These are phyloP conservation scores for Colletotrichum sp. DNA, from an alignment of 2,329 filamentous ascomycete genomes.

Conservation along the genomic window DNA sequence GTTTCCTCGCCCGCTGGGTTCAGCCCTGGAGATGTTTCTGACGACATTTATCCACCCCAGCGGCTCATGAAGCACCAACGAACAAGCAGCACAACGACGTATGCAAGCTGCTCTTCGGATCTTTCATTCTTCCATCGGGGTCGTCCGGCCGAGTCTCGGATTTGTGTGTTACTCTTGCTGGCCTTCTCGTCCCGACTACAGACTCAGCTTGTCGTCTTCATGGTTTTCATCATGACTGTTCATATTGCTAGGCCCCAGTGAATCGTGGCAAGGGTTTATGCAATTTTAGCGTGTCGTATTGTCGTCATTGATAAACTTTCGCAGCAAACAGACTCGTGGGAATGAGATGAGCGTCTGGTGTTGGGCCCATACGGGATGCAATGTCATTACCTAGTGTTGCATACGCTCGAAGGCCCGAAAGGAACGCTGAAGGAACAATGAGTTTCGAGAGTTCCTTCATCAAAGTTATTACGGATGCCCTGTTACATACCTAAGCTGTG, in stretches of 20 bases:
- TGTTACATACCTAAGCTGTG: not conserved
- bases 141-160: not conserved
- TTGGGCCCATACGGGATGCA: fast-evolving
- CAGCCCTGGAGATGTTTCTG: not conserved
- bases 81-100: not conserved
- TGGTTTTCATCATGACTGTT: not conserved
- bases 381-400: not conserved
- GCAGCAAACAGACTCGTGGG: not conserved
- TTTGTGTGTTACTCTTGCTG: not conserved
- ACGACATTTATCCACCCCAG: not conserved
- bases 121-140: not conserved
- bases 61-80: not conserved
- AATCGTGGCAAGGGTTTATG: not conserved
- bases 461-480: not conserved
- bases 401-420: not conserved
- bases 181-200: not conserved
- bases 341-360: not conserved
- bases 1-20: not conserved
- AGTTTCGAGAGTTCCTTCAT: not conserved
- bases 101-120: not conserved
- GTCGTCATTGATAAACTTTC: not conserved
- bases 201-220: not conserved
- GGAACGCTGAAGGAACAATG: not conserved
- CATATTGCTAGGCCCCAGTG: not conserved
- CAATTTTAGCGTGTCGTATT: not conserved